phyloP scores from a whole-genome alignment of 768 basidiomycete genomes.

The Amanita rubescens region DNA sequence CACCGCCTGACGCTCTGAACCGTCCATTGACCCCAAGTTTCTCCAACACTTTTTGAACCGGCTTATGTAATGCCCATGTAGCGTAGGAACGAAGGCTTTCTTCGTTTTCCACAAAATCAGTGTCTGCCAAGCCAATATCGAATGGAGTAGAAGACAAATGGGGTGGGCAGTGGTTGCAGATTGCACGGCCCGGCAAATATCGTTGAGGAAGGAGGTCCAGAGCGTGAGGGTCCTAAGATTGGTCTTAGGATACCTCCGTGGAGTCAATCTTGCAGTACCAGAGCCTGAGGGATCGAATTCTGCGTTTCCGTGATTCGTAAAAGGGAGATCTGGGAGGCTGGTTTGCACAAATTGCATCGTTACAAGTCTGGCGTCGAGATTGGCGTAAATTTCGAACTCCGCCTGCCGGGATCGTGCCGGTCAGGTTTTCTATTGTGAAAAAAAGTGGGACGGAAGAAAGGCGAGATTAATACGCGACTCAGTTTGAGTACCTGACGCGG shows the following conservation, averaged over 20 bases:
- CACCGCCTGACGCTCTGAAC: slow-evolving; percentile 7
- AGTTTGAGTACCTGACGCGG: no score
- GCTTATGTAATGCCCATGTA: slow-evolving; percentile 5
- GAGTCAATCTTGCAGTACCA: slow-evolving; percentile 3
- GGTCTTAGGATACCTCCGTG: slow-evolving; percentile 9
- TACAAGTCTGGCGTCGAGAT: not conserved
- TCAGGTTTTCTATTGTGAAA: no score
- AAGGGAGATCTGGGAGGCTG: slow-evolving; percentile 3
- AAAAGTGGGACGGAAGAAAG: no score
- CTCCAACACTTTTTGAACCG: slow-evolving; percentile 9
- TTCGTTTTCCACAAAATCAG: not conserved
- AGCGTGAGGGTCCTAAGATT: slow-evolving; percentile 4
- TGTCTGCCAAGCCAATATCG: not conserved
- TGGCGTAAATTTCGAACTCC: not conserved
- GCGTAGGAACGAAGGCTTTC: slow-evolving; percentile 6
- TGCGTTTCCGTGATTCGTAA: slow-evolving; percentile 7
- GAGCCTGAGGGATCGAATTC: not conserved
- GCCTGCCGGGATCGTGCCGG: no score
- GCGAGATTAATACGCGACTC: no score
- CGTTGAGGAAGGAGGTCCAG: slow-evolving; percentile 10
- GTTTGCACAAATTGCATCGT: not conserved
- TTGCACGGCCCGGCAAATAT: slow-evolving; percentile 8
- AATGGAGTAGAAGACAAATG: slow-evolving; percentile 9
- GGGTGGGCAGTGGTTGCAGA: slow-evolving; percentile 7
- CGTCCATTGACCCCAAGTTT: slow-evolving; percentile 11